These are phyloP conservation scores for Tetraselmis striata DNA, from an alignment of 139 green algal species.

Conservation along the genomic window DNA sequence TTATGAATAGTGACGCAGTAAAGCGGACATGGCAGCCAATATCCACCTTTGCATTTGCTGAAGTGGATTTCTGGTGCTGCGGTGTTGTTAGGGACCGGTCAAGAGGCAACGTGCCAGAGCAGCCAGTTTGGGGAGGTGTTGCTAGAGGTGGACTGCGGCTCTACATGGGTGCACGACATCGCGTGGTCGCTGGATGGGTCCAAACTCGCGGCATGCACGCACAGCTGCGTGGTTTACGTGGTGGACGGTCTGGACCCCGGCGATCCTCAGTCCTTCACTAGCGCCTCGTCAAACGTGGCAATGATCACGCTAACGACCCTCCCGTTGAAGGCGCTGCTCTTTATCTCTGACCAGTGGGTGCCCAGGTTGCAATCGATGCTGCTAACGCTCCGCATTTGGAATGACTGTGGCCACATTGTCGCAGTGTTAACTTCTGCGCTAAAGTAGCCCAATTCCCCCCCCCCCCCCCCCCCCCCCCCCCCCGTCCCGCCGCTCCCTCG, in stretches of 20 bases:
- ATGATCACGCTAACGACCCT: not conserved
- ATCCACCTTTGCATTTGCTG: no score
- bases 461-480: no score
- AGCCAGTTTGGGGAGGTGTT: constrained; percentile 20
- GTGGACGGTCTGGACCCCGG: not conserved
- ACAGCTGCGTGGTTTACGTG: not conserved
- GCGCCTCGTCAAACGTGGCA: not conserved
- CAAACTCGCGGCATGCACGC: not conserved
- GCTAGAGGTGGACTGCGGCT: constrained; percentile 15
- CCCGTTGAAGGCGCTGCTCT: not conserved
- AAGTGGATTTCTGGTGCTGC: no score
- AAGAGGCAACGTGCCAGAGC: not conserved
- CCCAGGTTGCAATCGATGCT: no score
- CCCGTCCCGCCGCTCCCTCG: no score
- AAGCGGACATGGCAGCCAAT: no score
- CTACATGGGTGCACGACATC: constrained; percentile 17
- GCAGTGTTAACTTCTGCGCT: no score
- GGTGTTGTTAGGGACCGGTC: no score
- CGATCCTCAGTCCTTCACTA: not conserved
- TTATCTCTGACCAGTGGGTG: not conserved
- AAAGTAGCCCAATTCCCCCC: no score
- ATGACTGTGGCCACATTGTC: no score
- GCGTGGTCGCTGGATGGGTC: constrained; percentile 16
- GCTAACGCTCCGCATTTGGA: no score
- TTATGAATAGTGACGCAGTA: no score